These are phyloP conservation scores for Sporothrix globosa DNA, from an alignment of 2,329 filamentous ascomycete genomes.

Conservation along the genomic window DNA sequence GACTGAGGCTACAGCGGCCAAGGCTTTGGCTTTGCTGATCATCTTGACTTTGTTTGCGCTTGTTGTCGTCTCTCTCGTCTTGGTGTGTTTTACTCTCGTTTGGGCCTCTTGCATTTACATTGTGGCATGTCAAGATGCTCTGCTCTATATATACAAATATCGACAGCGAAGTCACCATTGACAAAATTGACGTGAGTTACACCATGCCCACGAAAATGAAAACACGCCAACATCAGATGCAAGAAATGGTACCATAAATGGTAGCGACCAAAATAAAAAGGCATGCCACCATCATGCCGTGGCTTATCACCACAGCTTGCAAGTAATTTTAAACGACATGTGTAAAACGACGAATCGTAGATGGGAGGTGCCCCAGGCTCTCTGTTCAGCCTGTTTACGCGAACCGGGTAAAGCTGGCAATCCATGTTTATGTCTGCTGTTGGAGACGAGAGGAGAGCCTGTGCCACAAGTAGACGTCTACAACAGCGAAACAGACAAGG, in stretches of 20 bases:
- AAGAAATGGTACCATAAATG: too few relatives aligned
- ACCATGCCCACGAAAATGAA: too few relatives aligned
- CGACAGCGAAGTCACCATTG: too few relatives aligned
- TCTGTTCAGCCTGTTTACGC: conserved; percentile 8
- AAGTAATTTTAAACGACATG: too few relatives aligned
- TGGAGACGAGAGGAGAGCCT: background rate
- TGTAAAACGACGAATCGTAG: background rate
- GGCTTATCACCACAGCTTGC: background rate
- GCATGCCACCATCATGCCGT: background rate
- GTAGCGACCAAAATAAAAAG: background rate
- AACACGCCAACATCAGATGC: too few relatives aligned
- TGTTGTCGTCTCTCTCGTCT: background rate
- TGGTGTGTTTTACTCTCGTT: background rate
- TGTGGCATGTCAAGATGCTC: background rate
- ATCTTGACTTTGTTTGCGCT: too few relatives aligned
- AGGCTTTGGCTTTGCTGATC: background rate
- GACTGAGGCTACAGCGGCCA: background rate
- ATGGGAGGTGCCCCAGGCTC: background rate
- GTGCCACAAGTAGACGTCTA: background rate
- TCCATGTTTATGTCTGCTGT: too few relatives aligned
- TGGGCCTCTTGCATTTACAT: background rate
- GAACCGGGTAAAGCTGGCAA: background rate
- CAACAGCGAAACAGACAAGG: too few relatives aligned
- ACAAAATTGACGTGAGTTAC: too few relatives aligned
- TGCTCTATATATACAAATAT: background rate